These are phyloP conservation scores for Calonectria pauciramosa DNA, from an alignment of 2,329 filamentous ascomycete genomes.

Conservation along the genomic window DNA sequence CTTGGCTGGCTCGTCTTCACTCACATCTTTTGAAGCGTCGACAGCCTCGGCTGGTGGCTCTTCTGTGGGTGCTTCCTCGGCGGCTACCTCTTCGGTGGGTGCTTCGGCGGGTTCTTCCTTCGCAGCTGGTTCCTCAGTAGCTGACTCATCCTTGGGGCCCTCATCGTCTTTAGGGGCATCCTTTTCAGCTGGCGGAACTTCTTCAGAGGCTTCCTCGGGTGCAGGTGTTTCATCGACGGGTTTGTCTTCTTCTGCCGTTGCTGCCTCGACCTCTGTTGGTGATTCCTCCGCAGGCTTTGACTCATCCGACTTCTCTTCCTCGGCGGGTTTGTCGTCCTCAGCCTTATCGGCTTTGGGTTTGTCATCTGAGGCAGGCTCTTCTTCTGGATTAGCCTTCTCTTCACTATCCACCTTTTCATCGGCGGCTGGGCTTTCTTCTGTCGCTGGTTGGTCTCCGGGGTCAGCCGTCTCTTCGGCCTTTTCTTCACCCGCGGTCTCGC, in stretches of 20 bases:
- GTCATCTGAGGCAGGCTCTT: slow-evolving; percentile 14
- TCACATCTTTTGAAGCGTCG: slow-evolving; percentile 3
- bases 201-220: slow-evolving; percentile 12
- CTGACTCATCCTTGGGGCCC: slow-evolving; percentile 6
- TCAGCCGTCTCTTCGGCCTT: slow-evolving; percentile 28
- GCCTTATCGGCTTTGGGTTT: slow-evolving; percentile 7
- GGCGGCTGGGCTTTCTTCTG: neutral
- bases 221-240: slow-evolving; percentile 21
- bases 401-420: slow-evolving; percentile 2
- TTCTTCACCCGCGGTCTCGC: slow-evolving; percentile 2
- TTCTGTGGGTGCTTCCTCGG: slow-evolving; percentile 18
- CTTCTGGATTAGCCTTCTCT: slow-evolving; percentile 4
- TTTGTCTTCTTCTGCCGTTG: slow-evolving; percentile 32
- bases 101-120: slow-evolving; percentile 23
- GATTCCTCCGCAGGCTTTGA: neutral
- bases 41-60: neutral
- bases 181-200: slow-evolving; percentile 26
- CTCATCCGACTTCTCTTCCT: slow-evolving; percentile 22
- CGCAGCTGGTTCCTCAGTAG: slow-evolving; percentile 13
- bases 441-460: slow-evolving; percentile 1
- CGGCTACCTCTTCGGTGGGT: slow-evolving; percentile 11
- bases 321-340: slow-evolving; percentile 17
- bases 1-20: neutral
- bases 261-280: slow-evolving; percentile 9
- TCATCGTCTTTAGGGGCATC: slow-evolving; percentile 19